These are phyloP conservation scores for Tulasnella sp. DNA, from an alignment of 768 basidiomycete genomes.

Conservation along the genomic window DNA sequence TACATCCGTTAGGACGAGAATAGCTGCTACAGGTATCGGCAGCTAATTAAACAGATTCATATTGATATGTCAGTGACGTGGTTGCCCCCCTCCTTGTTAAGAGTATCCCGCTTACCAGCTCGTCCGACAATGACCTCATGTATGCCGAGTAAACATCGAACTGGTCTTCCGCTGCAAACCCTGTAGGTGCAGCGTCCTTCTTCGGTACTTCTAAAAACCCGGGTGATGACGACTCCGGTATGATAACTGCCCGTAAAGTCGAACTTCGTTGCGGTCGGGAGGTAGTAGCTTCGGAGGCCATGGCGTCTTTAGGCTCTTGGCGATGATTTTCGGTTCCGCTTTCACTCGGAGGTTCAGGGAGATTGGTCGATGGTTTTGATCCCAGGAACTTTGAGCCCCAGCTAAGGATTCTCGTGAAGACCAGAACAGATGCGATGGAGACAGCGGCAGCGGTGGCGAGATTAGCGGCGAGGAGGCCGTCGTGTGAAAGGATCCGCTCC, in stretches of 20 bases:
- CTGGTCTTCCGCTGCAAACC: background rate
- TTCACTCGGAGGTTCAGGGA: background rate
- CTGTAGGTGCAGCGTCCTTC: background rate
- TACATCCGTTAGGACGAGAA: slow-evolving; percentile 73
- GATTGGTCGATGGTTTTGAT: background rate
- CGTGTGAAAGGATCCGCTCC: background rate
- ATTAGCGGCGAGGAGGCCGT: background rate
- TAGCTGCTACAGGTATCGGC: slow-evolving; percentile 79
- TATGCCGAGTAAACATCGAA: background rate
- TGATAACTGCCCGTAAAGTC: background rate
- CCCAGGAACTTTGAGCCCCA: background rate
- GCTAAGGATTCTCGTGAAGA: background rate
- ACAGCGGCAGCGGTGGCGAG: background rate
- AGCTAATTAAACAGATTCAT: slow-evolving; percentile 38
- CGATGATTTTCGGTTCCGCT: background rate
- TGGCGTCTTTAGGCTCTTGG: background rate
- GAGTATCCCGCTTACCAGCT: background rate
- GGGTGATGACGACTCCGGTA: background rate
- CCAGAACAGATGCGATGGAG: background rate
- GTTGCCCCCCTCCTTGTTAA: background rate
- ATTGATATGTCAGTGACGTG: background rate
- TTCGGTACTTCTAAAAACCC: background rate
- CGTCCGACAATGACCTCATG: background rate
- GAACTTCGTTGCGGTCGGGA: background rate
- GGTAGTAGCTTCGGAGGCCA: background rate